Conservation (phyloP, 73 alveolate genomes). For the Paramecium sexaurelia region DNA sequence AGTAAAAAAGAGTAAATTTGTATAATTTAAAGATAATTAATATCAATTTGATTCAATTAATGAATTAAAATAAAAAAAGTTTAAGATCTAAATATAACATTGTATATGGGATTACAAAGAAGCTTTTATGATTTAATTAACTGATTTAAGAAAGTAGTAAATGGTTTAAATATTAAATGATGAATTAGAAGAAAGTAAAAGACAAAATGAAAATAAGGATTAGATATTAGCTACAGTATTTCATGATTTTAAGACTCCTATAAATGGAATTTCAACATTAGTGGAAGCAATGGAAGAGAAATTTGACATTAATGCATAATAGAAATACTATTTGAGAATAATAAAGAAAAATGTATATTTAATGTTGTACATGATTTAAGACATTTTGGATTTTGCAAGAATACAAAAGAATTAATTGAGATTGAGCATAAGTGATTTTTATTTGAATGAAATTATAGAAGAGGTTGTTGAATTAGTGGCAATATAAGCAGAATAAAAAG, state of each 20-base stretch:
- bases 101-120: not conserved
- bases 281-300: conserved; percentile 54
- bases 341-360: conserved; percentile 57
- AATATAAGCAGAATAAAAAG: conserved; percentile 58
- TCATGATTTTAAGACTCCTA: conserved; percentile 71
- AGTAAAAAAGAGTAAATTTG: not conserved
- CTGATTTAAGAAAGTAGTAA: not conserved
- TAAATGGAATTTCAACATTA: conserved; percentile 57
- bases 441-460: conserved; percentile 45
- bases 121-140: not conserved
- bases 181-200: conserved; percentile 3
- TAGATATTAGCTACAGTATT: conserved; percentile 58
- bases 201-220: not conserved
- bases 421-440: conserved; percentile 31
- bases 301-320: not conserved
- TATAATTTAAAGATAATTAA: not conserved
- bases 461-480: conserved; percentile 65
- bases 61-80: not conserved
- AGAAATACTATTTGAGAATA: conserved; percentile 39
- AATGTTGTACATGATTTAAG: conserved; percentile 50
- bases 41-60: not conserved
- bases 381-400: conserved; percentile 60
- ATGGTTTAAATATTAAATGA: not conserved
- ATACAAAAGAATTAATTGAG: conserved; percentile 51
- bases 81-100: not conserved